Evolutionary conservation across 2,329 filamentous ascomycete genomes (phyloP).

Genomic region (Neonectria neomacrospora): DNA sequence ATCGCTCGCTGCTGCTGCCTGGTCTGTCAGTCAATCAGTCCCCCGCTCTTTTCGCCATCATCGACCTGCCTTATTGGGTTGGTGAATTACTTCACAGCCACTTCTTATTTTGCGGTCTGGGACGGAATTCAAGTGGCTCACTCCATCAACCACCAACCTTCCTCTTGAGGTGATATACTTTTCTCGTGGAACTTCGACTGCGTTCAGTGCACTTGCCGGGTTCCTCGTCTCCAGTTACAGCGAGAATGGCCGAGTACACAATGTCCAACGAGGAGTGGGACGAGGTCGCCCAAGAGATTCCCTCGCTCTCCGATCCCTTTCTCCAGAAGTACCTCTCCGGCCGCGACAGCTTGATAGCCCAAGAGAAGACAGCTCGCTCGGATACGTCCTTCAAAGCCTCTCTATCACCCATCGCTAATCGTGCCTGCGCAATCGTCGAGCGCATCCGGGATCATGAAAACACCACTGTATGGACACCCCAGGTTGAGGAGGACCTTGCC

Average conservation of each 20-base stretch:
- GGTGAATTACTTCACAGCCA: not conserved
- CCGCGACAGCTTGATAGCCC: slow-evolving; percentile 77
- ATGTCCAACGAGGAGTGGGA: slow-evolving; percentile 69
- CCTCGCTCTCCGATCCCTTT: slow-evolving; percentile 74
- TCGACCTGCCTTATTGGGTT: slow-evolving; percentile 27
- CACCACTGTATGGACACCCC: slow-evolving; percentile 78
- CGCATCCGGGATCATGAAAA: slow-evolving; percentile 83
- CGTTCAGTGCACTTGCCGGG: not conserved
- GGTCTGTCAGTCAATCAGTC: not conserved
- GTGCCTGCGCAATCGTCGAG: slow-evolving; percentile 82
- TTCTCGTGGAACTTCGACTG: not conserved
- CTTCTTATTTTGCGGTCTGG: slow-evolving; percentile 3
- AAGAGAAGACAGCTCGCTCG: slow-evolving; percentile 86
- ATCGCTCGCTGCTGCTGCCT: not conserved
- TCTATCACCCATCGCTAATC: slow-evolving; percentile 80
- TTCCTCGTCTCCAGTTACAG: not conserved
- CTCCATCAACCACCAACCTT: not conserved
- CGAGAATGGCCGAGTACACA: slow-evolving; percentile 46
- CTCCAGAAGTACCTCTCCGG: slow-evolving; percentile 84
- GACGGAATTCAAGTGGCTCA: slow-evolving; percentile 11
- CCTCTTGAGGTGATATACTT: not conserved
- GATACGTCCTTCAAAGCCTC: slow-evolving; percentile 76
- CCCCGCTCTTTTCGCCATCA: slow-evolving; percentile 24
- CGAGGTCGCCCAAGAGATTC: slow-evolving; percentile 66
- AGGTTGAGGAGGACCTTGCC: slow-evolving; percentile 76